These are phyloP conservation scores for Sesbania bispinosa DNA, from an alignment of 306 rosid genomes.

Conservation along the genomic window DNA sequence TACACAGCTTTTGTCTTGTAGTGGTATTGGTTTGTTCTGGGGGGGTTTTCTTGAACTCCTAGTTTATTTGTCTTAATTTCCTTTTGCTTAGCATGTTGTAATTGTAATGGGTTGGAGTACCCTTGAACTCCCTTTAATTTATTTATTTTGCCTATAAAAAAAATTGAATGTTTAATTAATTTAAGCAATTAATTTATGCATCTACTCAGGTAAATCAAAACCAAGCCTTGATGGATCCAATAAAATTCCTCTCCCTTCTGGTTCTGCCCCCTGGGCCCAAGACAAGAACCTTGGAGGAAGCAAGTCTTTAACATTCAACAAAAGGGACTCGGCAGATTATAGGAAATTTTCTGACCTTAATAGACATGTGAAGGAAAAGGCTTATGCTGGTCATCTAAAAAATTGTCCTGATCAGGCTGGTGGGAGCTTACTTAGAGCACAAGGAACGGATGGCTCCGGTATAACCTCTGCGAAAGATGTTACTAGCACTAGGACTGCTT, in stretches of 20 bases:
- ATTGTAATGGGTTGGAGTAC: no score
- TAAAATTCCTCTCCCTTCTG: slow-evolving; percentile 33
- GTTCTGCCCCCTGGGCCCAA: slow-evolving; percentile 31
- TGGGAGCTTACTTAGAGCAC: slow-evolving; percentile 43
- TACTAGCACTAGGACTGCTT: slow-evolving; percentile 51
- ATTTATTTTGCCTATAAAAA: no score
- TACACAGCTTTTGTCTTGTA: no score
- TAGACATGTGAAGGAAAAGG: slow-evolving; percentile 35
- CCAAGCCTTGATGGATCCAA: slow-evolving; percentile 28
- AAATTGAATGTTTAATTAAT: neutral
- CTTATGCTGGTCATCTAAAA: slow-evolving; percentile 27
- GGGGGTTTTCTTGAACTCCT: no score
- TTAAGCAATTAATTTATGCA: neutral
- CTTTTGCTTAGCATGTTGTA: no score
- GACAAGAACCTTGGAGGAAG: slow-evolving; percentile 28
- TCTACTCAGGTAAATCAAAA: slow-evolving; percentile 51
- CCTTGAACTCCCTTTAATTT: no score
- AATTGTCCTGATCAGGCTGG: slow-evolving; percentile 31
- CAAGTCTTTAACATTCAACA: slow-evolving; percentile 29
- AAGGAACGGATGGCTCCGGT: slow-evolving; percentile 65
- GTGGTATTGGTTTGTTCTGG: no score
- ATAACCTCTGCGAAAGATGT: slow-evolving; percentile 60
- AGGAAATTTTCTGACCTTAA: slow-evolving; percentile 34
- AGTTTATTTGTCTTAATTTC: no score
- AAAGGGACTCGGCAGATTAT: slow-evolving; percentile 26